Evolutionary conservation across 768 basidiomycete species (phyloP), one percentile per base, ranked within the genome.

Genomic region (Mycena latifolia): DNA sequence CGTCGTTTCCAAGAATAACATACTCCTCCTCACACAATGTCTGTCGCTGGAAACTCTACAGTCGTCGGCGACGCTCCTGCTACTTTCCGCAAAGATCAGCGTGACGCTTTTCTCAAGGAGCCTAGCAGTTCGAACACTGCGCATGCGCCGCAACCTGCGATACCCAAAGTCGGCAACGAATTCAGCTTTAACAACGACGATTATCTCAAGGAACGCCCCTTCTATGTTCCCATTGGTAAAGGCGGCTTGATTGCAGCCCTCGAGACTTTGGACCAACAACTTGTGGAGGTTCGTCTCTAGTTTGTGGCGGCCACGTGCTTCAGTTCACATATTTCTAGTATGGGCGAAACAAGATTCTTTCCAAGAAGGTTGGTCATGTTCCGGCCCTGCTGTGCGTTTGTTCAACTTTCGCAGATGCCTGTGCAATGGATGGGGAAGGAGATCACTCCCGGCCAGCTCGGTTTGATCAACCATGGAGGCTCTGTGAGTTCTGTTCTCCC

Each of bases 381-480:
- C 7, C 64, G 33, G 8, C 12, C 37, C 43, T 41, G 22, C 17
- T 43, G 8, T 60, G 4, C 18, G 54, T 37, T 31, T 65, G 2
- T 10, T 48, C 24, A 27, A 28, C 24, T 28, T 59, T 22, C 14
- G 17, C 61, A 89, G 87, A 54, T 50, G 2, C 92, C 92, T 12
- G 85, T 88, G 5, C 82, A 84, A 61, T 93, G 92, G 91, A 84
- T 86, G 52, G 92, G 92, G 15, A 80, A 78, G 55, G 91, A 94
- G 76, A 85, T 94, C 51, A 82, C 82, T 31, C 94, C 92, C 2
- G 93, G 94, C 31, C 80, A 78, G 66, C 72, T 94, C 28, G 94
- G 93, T 2, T 78, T 94, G 5, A 89, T 94, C 66, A 93, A 90
- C 74, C 91, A 94, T 73, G 93, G 93, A 80, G 93, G 93, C 63